A percentile compares a stretch with the other conserved stretches of the same genome.
Evolutionary conservation across 1,284 basidiomycete species (phyloP).

Genomic region (Rhodotorula sp.): DNA sequence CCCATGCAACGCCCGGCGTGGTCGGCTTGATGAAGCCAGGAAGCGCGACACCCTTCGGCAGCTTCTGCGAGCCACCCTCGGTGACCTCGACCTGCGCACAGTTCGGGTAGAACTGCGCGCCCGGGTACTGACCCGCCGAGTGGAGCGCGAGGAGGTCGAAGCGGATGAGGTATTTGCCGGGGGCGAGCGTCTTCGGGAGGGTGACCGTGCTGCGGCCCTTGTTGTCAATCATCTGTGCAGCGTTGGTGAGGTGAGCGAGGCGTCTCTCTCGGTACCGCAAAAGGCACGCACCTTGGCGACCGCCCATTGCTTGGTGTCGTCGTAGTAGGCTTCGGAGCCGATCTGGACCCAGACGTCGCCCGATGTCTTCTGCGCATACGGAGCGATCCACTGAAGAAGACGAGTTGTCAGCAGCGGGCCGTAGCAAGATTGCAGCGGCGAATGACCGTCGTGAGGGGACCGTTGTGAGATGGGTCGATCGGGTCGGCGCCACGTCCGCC

Average conservation of each 20-base stretch:
- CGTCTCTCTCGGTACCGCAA: background rate
- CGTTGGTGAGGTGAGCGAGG: background rate
- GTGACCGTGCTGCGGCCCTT: constrained; percentile 2
- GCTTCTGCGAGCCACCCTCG: background rate
- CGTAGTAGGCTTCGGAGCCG: constrained; percentile 9
- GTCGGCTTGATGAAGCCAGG: constrained; percentile 6
- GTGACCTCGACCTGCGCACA: constrained; percentile 13
- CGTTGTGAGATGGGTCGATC: constrained; percentile 10
- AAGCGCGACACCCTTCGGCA: constrained; percentile 7
- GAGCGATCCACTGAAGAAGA: constrained; percentile 4
- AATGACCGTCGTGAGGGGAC: constrained; percentile 1
- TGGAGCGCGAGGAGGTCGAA: constrained; percentile 16
- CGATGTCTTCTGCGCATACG: background rate
- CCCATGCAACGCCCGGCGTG: constrained; percentile 9
- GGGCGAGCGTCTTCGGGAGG: background rate
- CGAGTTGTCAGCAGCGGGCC: no score
- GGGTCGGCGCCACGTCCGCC: constrained; percentile 11
- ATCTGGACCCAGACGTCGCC: constrained; percentile 18
- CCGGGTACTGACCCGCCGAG: background rate
- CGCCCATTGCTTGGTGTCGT: constrained; percentile 2
- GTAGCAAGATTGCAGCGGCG: no score
- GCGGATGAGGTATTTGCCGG: constrained; percentile 18
- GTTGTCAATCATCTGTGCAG: constrained; percentile 8
- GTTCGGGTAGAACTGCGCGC: constrained; percentile 19
- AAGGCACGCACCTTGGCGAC: constrained; percentile 1